Conservation (phyloP, 2,329 filamentous ascomycete genomes). For the Beauveria caledonica region DNA sequence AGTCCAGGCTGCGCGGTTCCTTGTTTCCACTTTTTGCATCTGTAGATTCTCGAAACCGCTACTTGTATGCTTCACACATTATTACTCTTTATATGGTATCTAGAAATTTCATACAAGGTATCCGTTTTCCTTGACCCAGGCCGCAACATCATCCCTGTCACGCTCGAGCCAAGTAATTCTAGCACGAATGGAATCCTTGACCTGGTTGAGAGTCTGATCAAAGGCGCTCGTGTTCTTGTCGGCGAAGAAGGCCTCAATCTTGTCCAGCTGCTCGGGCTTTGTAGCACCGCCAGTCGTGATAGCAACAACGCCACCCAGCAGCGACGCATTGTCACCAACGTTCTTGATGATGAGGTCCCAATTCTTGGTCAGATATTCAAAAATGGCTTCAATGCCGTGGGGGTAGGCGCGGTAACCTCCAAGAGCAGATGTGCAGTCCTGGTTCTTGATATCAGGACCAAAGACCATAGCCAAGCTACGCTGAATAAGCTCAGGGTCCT, state of each 20-base stretch:
- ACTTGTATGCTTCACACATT: background rate
- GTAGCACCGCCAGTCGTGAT: slow-evolving; percentile 79
- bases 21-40: background rate
- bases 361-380: slow-evolving; percentile 75
- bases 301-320: slow-evolving; percentile 76
- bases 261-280: slow-evolving; percentile 62
- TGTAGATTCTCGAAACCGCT: background rate
- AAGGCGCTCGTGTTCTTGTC: slow-evolving; percentile 77
- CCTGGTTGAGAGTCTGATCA: slow-evolving; percentile 84
- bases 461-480: slow-evolving; percentile 68
- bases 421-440: slow-evolving; percentile 88
- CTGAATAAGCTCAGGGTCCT: slow-evolving; percentile 71
- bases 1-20: background rate
- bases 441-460: slow-evolving; percentile 78
- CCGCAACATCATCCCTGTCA: slow-evolving; percentile 62
- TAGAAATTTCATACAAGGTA: slow-evolving; percentile 17
- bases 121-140: slow-evolving; percentile 38
- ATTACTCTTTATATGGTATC: background rate
- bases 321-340: slow-evolving; percentile 76
- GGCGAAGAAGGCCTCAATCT: slow-evolving; percentile 73
- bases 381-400: slow-evolving; percentile 72
- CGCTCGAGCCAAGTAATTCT: slow-evolving; percentile 76
- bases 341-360: slow-evolving; percentile 79
- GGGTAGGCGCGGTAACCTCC: slow-evolving; percentile 68
- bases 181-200: slow-evolving; percentile 71